Conservation (phyloP, 768 basidiomycete genomes). For the Multifurca ochricompacta region DNA sequence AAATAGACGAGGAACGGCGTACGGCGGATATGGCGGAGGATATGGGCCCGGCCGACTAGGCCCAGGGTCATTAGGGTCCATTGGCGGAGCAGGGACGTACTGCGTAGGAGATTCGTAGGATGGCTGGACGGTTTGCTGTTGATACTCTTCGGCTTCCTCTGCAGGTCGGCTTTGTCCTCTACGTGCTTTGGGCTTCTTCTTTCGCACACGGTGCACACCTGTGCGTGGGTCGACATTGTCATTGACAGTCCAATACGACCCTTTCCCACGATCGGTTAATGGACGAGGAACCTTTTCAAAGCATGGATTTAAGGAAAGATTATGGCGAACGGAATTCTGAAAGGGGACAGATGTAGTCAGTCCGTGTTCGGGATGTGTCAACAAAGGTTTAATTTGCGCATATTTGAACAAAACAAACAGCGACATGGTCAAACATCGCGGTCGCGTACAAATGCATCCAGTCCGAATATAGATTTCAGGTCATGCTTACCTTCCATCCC, state of each 20-base stretch:
- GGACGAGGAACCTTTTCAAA: conserved; percentile 91
- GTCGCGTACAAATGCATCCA: conserved; percentile 31
- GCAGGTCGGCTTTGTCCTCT: conserved; percentile 32
- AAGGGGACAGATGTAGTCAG: not conserved
- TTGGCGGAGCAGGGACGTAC: conserved; percentile 45
- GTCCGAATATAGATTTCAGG: conserved; percentile 5
- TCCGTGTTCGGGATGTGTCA: conserved; percentile 1
- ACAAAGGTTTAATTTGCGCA: conserved; percentile 27
- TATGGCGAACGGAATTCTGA: conserved; percentile 87
- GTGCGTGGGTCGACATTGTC: conserved; percentile 85
- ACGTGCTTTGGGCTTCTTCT: conserved; percentile 70
- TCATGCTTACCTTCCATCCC: conserved; percentile 77
- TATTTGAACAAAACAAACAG: conserved; percentile 46
- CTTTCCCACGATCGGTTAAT: conserved; percentile 83
- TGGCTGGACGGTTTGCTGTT: conserved; percentile 36
- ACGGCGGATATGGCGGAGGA: conserved; percentile 57
- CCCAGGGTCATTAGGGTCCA: conserved; percentile 54
- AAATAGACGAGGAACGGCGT: conserved; percentile 27
- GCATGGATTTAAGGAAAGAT: conserved; percentile 83
- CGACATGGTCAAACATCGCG: conserved; percentile 43
- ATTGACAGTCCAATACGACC: conserved; percentile 89
- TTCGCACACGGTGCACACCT: conserved; percentile 81
- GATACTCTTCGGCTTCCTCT: conserved; percentile 54
- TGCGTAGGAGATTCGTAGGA: conserved; percentile 51
- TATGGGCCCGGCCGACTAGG: conserved; percentile 48